Evolutionary conservation across 176 grass and related monocot species (phyloP).

Genomic region (Phyllostachys edulis): DNA sequence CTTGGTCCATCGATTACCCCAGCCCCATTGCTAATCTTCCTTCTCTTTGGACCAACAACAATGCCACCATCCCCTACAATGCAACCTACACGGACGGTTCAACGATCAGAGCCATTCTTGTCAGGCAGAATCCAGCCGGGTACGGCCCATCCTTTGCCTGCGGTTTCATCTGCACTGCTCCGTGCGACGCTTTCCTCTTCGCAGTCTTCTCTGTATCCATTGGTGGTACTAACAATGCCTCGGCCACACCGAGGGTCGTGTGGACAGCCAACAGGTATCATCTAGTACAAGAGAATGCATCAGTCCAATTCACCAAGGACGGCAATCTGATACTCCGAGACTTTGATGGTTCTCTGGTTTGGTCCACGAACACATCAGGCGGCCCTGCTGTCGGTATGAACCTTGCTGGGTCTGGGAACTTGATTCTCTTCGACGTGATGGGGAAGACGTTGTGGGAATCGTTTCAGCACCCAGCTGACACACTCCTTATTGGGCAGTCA

Average conservation of each 20-base stretch:
- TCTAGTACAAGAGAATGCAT: constrained; percentile 48
- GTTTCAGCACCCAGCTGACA: constrained; percentile 55
- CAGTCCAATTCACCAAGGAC: constrained; percentile 37
- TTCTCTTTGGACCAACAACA: constrained; percentile 43
- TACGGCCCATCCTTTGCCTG: constrained; percentile 44
- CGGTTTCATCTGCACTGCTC: constrained; percentile 49
- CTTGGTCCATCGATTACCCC: constrained; percentile 53
- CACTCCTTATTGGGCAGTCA: constrained; percentile 54
- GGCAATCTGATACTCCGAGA: constrained; percentile 53
- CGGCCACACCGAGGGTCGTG: constrained; percentile 25
- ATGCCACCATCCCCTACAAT: constrained; percentile 41
- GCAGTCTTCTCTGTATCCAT: constrained; percentile 40
- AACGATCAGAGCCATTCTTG: constrained; percentile 37
- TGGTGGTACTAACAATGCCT: neutral
- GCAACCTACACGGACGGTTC: constrained; percentile 10
- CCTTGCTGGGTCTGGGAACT: constrained; percentile 47
- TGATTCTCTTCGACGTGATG: constrained; percentile 54
- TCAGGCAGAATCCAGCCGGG: constrained; percentile 36
- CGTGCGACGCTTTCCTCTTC: constrained; percentile 53
- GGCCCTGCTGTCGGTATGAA: constrained; percentile 40
- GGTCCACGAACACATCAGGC: constrained; percentile 47
- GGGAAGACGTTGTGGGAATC: constrained; percentile 58
- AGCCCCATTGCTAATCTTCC: constrained; percentile 48
- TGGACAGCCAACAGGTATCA: constrained; percentile 56
- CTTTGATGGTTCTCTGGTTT: constrained; percentile 36